Conservation (phyloP, 352 stramenopile genomes). For the Pythium scleroteichum region DNA sequence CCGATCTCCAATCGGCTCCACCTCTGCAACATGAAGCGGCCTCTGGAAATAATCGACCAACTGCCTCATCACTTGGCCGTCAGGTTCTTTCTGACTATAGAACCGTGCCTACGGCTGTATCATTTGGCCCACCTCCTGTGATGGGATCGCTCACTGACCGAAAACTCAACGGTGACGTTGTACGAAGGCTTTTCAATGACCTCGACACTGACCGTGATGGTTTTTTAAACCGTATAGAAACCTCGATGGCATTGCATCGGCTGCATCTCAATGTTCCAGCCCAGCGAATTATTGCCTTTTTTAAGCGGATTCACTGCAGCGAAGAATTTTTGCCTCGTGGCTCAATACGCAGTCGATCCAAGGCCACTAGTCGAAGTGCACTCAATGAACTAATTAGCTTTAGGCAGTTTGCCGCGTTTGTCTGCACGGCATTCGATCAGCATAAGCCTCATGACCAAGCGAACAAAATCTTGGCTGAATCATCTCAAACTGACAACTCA, state of each 20-base stretch:
- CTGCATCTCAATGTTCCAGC: conserved; percentile 65
- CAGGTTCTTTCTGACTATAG: conserved; percentile 74
- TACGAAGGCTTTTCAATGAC: conserved; percentile 80
- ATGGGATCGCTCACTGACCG: conserved; percentile 1
- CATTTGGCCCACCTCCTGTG: conserved; percentile 47
- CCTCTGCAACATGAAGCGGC: no score
- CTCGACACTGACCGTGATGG: conserved; percentile 69
- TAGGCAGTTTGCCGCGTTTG: conserved; percentile 75
- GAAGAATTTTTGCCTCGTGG: no score
- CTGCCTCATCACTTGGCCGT: conserved; percentile 52
- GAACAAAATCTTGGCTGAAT: conserved; percentile 5
- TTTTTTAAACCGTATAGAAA: conserved; percentile 71
- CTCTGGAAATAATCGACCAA: neutral
- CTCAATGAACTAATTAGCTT: conserved; percentile 74
- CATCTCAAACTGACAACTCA: neutral
- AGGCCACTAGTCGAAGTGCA: conserved; percentile 18
- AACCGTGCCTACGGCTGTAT: conserved; percentile 57
- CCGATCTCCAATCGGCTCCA: no score
- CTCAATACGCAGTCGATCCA: no score
- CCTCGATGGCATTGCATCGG: conserved; percentile 68
- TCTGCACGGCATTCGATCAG: conserved; percentile 48
- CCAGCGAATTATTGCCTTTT: conserved; percentile 65
- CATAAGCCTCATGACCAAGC: conserved; percentile 15
- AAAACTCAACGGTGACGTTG: conserved; percentile 48
- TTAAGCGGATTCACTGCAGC: conserved; percentile 44